A percentile compares a stretch with the other conserved stretches of the same genome.
Evolutionary conservation across 768 basidiomycete species (phyloP).

Genomic region (Sporobolomyces phaffii): DNA sequence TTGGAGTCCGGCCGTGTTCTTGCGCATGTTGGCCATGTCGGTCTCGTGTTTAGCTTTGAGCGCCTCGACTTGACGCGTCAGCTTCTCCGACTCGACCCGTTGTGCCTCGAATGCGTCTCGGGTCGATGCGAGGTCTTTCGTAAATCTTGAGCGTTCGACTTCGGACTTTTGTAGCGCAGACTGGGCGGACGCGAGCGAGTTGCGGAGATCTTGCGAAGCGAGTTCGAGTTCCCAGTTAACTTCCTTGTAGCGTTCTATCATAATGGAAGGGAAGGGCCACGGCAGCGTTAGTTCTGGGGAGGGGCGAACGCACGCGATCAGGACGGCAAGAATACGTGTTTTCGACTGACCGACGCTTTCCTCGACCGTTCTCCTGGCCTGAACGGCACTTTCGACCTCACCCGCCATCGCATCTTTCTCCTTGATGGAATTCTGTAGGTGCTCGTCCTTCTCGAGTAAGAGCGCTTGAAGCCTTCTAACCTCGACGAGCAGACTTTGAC

Average conservation of each 20-base stretch:
- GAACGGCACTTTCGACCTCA: slow-evolving; percentile 65
- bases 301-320: not conserved
- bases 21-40: slow-evolving; percentile 83
- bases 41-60: slow-evolving; percentile 88
- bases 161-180: slow-evolving; percentile 64
- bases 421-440: slow-evolving; percentile 81
- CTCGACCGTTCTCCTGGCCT: slow-evolving; percentile 72
- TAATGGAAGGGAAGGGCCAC: slow-evolving; percentile 10
- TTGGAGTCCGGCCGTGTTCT: slow-evolving; percentile 75
- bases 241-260: slow-evolving; percentile 84
- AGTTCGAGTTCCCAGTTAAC: slow-evolving; percentile 99
- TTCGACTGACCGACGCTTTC: slow-evolving; percentile 61
- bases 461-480: slow-evolving; percentile 84
- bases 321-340: not conserved
- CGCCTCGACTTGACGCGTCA: slow-evolving; percentile 54
- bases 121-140: slow-evolving; percentile 63
- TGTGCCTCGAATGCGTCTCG: slow-evolving; percentile 73
- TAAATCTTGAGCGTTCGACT: slow-evolving; percentile 72
- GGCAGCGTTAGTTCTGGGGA: not conserved
- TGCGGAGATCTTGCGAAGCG: slow-evolving; percentile 73
- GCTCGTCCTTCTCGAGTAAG: slow-evolving; percentile 84
- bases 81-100: slow-evolving; percentile 63
- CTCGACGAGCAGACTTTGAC: slow-evolving; percentile 82
- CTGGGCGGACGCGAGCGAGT: slow-evolving; percentile 63
- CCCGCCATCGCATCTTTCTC: slow-evolving; percentile 84